Conservation (phyloP, 1,139 yeast genomes). For the Candida glucosophila region DNA sequence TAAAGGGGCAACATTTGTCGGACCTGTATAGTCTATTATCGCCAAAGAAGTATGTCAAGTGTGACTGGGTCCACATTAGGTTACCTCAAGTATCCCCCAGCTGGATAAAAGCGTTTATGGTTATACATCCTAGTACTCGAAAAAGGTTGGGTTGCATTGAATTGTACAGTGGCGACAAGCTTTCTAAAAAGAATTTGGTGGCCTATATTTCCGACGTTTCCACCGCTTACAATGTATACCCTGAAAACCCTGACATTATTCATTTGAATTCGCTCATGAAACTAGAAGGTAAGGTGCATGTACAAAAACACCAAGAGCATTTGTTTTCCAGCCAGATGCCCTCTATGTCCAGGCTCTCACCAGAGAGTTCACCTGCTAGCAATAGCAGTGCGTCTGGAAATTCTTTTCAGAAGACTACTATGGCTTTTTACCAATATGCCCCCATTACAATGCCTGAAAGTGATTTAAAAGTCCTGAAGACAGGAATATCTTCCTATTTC, state of each 20-base stretch:
- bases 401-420: conserved; percentile 8
- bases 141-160: conserved; percentile 41
- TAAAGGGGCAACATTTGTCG: conserved; percentile 44
- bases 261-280: conserved; percentile 47
- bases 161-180: conserved; percentile 34
- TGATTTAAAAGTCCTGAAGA: conserved; percentile 9
- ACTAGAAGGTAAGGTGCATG: conserved; percentile 39
- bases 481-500: conserved; percentile 11
- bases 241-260: conserved; percentile 45
- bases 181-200: conserved; percentile 37
- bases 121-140: conserved; percentile 31
- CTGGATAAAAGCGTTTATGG: conserved; percentile 46
- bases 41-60: conserved; percentile 34
- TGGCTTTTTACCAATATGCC: conserved; percentile 9
- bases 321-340: conserved; percentile 11
- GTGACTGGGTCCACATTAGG: conserved; percentile 50
- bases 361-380: not conserved
- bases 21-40: conserved; percentile 46
- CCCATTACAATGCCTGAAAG: conserved; percentile 8
- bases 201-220: conserved; percentile 35
- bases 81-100: conserved; percentile 48
- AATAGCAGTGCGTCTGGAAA: conserved; percentile 2
- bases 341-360: conserved; percentile 2
- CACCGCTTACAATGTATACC: conserved; percentile 43
- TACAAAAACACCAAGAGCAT: conserved; percentile 33